Percentiles rank a stretch among this genome's conserved stretches.
Evolutionary conservation across 1,284 basidiomycete species (phyloP).

Genomic region (Apiotrichum gracile): DNA sequence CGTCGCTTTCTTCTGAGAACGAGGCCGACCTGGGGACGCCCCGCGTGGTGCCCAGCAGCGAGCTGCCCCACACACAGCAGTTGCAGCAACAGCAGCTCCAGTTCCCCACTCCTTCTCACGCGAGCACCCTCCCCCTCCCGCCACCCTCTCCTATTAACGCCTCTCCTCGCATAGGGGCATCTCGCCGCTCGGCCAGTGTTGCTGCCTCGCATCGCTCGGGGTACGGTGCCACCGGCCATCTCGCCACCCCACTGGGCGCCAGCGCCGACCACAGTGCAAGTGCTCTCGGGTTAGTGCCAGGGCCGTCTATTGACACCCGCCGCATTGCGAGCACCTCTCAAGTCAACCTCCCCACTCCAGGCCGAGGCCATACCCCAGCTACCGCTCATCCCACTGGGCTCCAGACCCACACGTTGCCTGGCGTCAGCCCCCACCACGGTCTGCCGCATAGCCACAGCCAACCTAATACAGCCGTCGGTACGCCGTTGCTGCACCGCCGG

Average conservation of each 20-base stretch:
- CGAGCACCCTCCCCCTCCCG: not conserved
- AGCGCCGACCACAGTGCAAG: not conserved
- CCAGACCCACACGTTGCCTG: not conserved
- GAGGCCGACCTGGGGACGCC: conserved; percentile 4
- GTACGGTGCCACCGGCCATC: conserved; percentile 6
- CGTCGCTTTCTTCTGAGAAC: conserved; percentile 10
- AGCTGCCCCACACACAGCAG: conserved; percentile 1
- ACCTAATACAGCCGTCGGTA: not conserved
- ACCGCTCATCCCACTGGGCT: not conserved
- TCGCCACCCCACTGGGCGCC: not conserved
- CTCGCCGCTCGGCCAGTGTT: conserved; percentile 10
- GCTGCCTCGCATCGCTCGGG: conserved; percentile 1
- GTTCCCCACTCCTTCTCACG: conserved; percentile 4
- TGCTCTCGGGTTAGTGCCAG: not conserved
- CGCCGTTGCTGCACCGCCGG: conserved; percentile 2
- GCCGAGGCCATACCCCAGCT: not conserved
- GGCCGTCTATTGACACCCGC: conserved; percentile 8
- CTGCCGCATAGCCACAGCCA: conserved; percentile 1
- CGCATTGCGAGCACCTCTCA: conserved; percentile 9
- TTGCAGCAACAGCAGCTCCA: conserved; percentile 4
- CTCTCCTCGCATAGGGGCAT: conserved; percentile 1
- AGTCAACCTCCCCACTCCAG: not conserved
- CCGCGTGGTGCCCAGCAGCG: conserved; percentile 2
- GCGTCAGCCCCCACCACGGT: not conserved
- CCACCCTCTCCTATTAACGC: not conserved